Base-by-base conservation (phyloP, 2,329 filamentous ascomycete species). In the Talaromyces amestolkiae region DNA sequence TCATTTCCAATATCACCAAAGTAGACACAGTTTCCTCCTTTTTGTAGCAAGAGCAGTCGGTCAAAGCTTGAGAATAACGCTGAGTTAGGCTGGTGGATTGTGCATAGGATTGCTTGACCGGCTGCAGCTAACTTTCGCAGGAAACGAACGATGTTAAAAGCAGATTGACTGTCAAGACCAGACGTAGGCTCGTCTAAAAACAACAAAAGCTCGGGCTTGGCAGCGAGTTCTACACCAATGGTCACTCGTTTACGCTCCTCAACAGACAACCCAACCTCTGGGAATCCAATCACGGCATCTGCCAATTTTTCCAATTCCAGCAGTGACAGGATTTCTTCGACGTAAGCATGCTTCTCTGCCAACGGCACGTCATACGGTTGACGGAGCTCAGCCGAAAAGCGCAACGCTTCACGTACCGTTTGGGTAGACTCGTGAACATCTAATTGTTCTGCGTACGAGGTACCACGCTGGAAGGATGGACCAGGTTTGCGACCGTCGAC, bases 291-390 rank as follows among this genome's bases (percentile, higher is more conserved):
- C 58, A 89, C 85, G 9, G 87, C 87, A 73, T 89, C 87, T 9
- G 86, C 87, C 67, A 89, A 85, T 58, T 86, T 84, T 68, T 89
- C 86, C 82, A 90, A 85, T 67, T 89, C 87, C 13, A 90, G 77
- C 0, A 89, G 77, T n/a, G 82, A 82, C 22, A 90, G 84, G 54
- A 90, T 84, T 69, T 88, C 85, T 68, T 90, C 87, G 3, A 89
- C 87, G 68, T 89, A 89, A 1, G 82, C 84, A 68, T 87, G 85
- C 73, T 90, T 90, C 71, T 90, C 86, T 15, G 80, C 78, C 66
- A 82, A 81, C 0, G 86, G 81, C 0, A 83, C 82, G 15, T 87
- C 80, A 58, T 81, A 85, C 0, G 87, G 85, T 70, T 89, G 87
- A 49, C 88, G 83, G 5, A 90, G 81, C 68, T 87, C 81, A 2